Percentiles rank a stretch among this genome's conserved stretches.
Conservation (phyloP, 2,329 filamentous ascomycete species). For the Pyrenophora tritici-repentis region DNA sequence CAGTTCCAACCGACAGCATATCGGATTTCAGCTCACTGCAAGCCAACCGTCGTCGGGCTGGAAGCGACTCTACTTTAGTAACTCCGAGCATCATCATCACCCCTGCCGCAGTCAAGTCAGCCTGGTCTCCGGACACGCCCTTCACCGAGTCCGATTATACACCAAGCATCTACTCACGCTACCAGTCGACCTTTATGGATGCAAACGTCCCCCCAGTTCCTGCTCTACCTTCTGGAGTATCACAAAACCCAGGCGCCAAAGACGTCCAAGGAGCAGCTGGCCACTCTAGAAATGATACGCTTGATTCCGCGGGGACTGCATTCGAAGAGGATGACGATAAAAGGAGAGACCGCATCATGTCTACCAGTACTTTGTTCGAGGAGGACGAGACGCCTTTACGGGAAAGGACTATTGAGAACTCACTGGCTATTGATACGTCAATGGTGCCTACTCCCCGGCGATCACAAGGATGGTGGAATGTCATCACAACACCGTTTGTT, state of each 20-base stretch:
- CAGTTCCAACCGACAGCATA: slow-evolving; percentile 62
- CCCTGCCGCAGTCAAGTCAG: slow-evolving; percentile 56
- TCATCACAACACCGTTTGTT: slow-evolving; percentile 72
- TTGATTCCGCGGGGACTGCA: slow-evolving; percentile 44
- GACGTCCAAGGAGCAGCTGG: slow-evolving; percentile 5
- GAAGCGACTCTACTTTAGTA: slow-evolving; percentile 41
- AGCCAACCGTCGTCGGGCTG: slow-evolving; percentile 43
- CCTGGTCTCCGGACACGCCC: slow-evolving; percentile 66
- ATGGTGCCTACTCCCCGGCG: slow-evolving; percentile 59
- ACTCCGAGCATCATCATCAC: slow-evolving; percentile 61
- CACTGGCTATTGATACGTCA: slow-evolving; percentile 46
- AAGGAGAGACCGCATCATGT: slow-evolving; percentile 51
- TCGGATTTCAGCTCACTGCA: slow-evolving; percentile 45
- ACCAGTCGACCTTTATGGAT: slow-evolving; percentile 49
- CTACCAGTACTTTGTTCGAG: slow-evolving; percentile 71
- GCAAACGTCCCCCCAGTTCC: slow-evolving; percentile 58
- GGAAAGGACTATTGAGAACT: slow-evolving; percentile 30
- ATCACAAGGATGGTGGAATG: slow-evolving; percentile 77
- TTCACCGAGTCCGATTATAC: slow-evolving; percentile 59
- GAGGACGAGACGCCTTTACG: slow-evolving; percentile 61
- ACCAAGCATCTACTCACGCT: slow-evolving; percentile 68
- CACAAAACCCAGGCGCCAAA: slow-evolving; percentile 12
- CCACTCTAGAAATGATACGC: slow-evolving; percentile 38
- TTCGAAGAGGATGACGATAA: slow-evolving; percentile 57
- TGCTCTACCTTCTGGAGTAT: slow-evolving; percentile 35